Conservation (phyloP, 805 yeast species). For the Kazachstania psychrophila region DNA sequence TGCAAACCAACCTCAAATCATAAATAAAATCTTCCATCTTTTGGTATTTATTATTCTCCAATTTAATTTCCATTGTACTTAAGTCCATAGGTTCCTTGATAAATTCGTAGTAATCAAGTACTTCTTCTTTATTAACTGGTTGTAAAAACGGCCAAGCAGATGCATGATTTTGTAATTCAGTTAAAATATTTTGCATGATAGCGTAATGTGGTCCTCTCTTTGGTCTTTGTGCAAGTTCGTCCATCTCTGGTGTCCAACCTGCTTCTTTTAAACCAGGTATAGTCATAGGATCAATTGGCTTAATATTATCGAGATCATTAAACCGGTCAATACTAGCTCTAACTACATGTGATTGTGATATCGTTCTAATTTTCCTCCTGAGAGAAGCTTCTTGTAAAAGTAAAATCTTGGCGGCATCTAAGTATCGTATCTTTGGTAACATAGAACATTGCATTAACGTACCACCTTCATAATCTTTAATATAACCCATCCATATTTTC, state of each 20-base stretch:
- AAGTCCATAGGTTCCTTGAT: constrained; percentile 98
- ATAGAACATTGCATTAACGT: constrained; percentile 95
- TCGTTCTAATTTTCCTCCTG: constrained; percentile 66
- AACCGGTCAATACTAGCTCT: constrained; percentile 75
- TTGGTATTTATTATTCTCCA: constrained; percentile 86
- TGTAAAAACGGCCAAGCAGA: constrained; percentile 96
- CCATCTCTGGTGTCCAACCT: constrained; percentile 99
- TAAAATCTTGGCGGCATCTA: constrained; percentile 80
- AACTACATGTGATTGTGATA: constrained; percentile 71
- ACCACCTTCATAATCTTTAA: constrained; percentile 98
- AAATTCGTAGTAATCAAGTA: constrained; percentile 90
- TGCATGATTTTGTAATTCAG: constrained; percentile 88
- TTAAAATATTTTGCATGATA: constrained; percentile 77
- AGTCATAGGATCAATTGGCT: constrained; percentile 63
- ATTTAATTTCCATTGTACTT: constrained; percentile 86
- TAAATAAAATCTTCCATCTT: constrained; percentile 85
- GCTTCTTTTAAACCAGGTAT: constrained; percentile 90
- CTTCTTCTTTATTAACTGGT: constrained; percentile 90
- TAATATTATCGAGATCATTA: constrained; percentile 37
- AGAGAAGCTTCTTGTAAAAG: constrained; percentile 88
- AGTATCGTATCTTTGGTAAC: constrained; percentile 79
- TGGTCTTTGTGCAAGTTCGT: constrained; percentile 88
- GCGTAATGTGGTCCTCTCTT: constrained; percentile 92
- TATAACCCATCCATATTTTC: constrained; percentile 94
- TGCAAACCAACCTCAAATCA: constrained; percentile 77